Conservation (phyloP, 176 grass and related monocot genomes). For the Musa schizocarpa region DNA sequence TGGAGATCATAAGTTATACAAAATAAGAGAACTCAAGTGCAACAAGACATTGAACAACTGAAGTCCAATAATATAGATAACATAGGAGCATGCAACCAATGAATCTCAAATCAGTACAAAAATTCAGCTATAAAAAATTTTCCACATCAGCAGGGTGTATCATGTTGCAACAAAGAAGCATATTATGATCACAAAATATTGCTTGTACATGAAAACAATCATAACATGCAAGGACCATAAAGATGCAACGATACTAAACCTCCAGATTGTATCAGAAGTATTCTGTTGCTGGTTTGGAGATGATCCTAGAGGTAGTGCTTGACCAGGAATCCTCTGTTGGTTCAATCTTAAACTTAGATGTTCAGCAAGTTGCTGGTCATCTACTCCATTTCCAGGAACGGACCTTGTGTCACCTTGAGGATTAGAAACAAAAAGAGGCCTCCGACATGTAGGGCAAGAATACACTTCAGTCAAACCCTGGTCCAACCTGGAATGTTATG, state of each 20-base stretch:
- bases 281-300: conserved; percentile 37
- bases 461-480: conserved; percentile 85
- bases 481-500: conserved; percentile 60
- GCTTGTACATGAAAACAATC: background rate
- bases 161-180: background rate
- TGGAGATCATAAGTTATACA: background rate
- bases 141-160: no score
- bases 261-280: conserved; percentile 72
- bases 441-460: conserved; percentile 93
- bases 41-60: background rate
- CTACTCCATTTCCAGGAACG: conserved; percentile 24
- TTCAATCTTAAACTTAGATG: conserved; percentile 55
- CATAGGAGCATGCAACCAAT: background rate
- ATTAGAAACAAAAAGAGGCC: conserved; percentile 58
- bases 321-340: conserved; percentile 47
- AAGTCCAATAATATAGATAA: background rate
- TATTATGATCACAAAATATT: background rate
- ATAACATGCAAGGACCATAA: background rate
- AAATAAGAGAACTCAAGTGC: background rate
- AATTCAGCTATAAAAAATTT: background rate
- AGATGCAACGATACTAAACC: conserved; percentile 32
- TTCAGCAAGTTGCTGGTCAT: conserved; percentile 54
- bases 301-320: conserved; percentile 42
- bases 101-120: background rate
- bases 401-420: conserved; percentile 41